These are phyloP conservation scores for Tylopilus vinaceipallidus DNA, from an alignment of 768 basidiomycete genomes.

Conservation along the genomic window DNA sequence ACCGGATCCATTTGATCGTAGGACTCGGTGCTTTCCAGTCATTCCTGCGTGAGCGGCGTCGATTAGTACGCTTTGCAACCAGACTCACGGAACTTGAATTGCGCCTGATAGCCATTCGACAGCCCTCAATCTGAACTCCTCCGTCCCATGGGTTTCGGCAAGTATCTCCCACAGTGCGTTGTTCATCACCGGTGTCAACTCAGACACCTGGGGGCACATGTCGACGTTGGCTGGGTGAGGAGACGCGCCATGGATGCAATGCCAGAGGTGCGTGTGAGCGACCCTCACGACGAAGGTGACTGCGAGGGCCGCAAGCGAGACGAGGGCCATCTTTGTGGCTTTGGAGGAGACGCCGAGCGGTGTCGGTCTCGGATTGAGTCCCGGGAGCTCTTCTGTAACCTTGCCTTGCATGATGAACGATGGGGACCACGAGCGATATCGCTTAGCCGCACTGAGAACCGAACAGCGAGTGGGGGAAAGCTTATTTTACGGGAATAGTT, in stretches of 20 bases:
- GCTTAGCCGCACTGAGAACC: background rate
- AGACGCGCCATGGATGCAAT: background rate
- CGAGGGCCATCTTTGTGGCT: slow-evolving; percentile 6
- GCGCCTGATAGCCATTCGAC: slow-evolving; percentile 40
- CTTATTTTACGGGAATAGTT: no score
- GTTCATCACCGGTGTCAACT: slow-evolving; percentile 35
- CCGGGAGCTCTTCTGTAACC: slow-evolving; percentile 11
- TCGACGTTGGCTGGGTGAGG: slow-evolving; percentile 1
- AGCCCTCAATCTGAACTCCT: slow-evolving; percentile 35
- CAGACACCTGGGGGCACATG: slow-evolving; percentile 36
- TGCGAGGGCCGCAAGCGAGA: slow-evolving; percentile 18
- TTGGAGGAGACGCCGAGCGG: slow-evolving; percentile 6
- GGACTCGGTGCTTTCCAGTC: slow-evolving; percentile 44
- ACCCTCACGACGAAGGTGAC: slow-evolving; percentile 13
- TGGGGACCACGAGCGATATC: no score
- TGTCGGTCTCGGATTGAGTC: slow-evolving; percentile 1
- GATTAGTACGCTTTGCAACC: background rate
- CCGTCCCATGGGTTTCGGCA: slow-evolving; percentile 30
- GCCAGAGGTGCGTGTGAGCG: slow-evolving; percentile 5
- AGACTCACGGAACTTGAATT: slow-evolving; percentile 40
- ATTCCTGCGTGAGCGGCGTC: slow-evolving; percentile 5
- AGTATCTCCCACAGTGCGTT: slow-evolving; percentile 33
- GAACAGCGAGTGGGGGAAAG: background rate
- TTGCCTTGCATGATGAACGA: slow-evolving; percentile 17
- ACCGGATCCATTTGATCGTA: slow-evolving; percentile 48